Evolutionary conservation across 2,329 filamentous ascomycete genomes (phyloP).

Genomic region (Pyrenochaeta sp.): DNA sequence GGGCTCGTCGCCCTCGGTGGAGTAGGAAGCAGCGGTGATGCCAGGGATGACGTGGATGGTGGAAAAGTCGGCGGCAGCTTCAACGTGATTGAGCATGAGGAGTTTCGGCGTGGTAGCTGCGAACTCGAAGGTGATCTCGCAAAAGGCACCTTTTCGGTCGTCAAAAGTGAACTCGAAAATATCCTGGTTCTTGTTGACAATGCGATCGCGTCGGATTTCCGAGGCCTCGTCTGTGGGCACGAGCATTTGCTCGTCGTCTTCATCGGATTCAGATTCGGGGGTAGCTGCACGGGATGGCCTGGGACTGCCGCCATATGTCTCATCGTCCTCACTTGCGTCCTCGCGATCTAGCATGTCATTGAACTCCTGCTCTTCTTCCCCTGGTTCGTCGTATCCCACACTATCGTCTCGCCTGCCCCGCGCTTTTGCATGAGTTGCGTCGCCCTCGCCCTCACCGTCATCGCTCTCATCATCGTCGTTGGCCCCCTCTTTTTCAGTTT

Average conservation of each 20-base stretch:
- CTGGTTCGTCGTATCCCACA: conserved; percentile 89
- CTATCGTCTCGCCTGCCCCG: conserved; percentile 79
- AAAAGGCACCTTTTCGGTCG: conserved; percentile 74
- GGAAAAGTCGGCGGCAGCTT: conserved; percentile 77
- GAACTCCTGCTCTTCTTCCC: conserved; percentile 86
- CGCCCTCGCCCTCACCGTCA: conserved; percentile 62
- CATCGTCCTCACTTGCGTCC: conserved; percentile 60
- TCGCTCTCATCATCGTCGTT: conserved; percentile 80
- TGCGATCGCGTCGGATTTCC: conserved; percentile 41
- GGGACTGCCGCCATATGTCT: conserved; percentile 57
- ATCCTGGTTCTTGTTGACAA: conserved; percentile 61
- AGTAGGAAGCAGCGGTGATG: conserved; percentile 69
- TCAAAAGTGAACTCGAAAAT: conserved; percentile 83
- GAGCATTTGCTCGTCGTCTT: conserved; percentile 30
- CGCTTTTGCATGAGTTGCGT: conserved; percentile 73
- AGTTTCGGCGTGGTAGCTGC: conserved; percentile 83
- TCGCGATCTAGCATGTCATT: conserved; percentile 69
- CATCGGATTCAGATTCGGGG: conserved; percentile 39
- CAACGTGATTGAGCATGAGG: conserved; percentile 89
- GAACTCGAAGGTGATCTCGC: conserved; percentile 83
- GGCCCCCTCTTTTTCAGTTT: conserved; percentile 54
- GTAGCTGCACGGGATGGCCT: conserved; percentile 46
- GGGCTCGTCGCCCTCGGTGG: conserved; percentile 51
- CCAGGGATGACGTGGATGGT: conserved; percentile 87
- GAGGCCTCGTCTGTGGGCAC: conserved; percentile 40